phyloP scores from a whole-genome alignment of 306 rosid species.

The Castanea crenata region DNA sequence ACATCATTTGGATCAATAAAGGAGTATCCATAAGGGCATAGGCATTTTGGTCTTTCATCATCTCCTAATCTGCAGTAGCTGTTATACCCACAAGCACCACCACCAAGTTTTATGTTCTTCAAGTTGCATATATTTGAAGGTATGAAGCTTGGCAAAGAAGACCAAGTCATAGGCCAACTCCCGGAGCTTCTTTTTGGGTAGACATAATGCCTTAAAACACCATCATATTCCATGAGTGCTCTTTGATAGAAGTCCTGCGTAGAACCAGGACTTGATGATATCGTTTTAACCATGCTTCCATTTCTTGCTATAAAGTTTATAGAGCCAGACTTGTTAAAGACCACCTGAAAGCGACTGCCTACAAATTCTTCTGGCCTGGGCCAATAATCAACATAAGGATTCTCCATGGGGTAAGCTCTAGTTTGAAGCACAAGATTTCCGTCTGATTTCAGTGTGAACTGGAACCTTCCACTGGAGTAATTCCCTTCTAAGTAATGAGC shows the following conservation, averaged over 20 bases:
- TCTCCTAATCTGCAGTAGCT: too few relatives aligned
- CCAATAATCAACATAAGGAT: conserved; percentile 13
- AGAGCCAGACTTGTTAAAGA: conserved; percentile 40
- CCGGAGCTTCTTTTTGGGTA: conserved; percentile 19
- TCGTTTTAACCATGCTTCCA: not conserved
- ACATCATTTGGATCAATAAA: conserved; percentile 30
- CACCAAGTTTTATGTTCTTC: too few relatives aligned
- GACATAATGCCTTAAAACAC: conserved; percentile 52
- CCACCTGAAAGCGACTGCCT: conserved; percentile 4
- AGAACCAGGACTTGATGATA: not conserved
- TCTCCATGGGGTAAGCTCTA: conserved; percentile 31
- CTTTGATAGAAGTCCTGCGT: conserved; percentile 34
- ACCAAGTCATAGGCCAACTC: not conserved
- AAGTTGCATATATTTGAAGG: not conserved
- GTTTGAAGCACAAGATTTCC: conserved; percentile 30
- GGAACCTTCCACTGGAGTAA: conserved; percentile 45
- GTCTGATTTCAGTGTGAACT: conserved; percentile 16
- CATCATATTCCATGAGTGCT: conserved; percentile 57
- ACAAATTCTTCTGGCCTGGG: not conserved
- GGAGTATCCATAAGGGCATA: conserved; percentile 10
- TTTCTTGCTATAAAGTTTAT: conserved; percentile 25
- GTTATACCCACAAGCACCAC: too few relatives aligned
- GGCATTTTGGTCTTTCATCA: conserved; percentile 8
- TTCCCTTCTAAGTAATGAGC: conserved; percentile 29
- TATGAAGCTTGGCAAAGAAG: not conserved